A percentile compares a stretch with the other conserved stretches of the same genome.
Conservation (phyloP, 2,329 filamentous ascomycete genomes). For the Parascedosporium putredinis region DNA sequence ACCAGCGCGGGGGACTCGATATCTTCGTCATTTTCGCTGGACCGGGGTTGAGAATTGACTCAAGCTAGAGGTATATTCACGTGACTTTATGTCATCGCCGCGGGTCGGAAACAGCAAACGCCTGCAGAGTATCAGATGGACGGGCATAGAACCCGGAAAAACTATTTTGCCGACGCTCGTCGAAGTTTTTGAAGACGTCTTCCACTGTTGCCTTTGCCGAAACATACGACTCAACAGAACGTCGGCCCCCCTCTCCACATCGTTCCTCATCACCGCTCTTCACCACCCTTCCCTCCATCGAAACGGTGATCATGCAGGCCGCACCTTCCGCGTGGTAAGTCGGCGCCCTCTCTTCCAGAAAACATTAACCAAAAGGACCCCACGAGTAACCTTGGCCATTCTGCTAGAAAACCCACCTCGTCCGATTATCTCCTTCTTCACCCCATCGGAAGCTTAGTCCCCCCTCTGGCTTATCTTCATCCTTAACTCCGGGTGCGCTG, state of each 20-base stretch:
- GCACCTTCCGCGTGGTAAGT: not conserved
- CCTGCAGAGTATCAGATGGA: too few species aligned
- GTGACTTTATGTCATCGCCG: not conserved
- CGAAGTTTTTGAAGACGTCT: not conserved
- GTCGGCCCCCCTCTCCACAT: not conserved
- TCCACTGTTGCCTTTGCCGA: not conserved
- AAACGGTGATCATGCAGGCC: constrained; percentile 2
- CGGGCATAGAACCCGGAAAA: too few species aligned
- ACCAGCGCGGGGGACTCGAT: too few species aligned
- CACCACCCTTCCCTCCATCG: not conserved
- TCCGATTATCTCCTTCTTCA: not conserved
- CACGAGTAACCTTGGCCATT: constrained; percentile 2
- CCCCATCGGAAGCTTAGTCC: not conserved
- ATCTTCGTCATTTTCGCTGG: too few species aligned
- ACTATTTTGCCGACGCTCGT: not conserved
- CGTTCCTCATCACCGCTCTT: not conserved
- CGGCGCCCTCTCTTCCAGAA: too few species aligned
- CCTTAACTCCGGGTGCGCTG: not conserved
- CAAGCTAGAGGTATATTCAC: not conserved
- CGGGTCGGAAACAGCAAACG: not conserved
- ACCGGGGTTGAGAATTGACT: too few species aligned
- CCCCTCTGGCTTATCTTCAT: not conserved
- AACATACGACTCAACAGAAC: not conserved
- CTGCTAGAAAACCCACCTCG: not conserved
- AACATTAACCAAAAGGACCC: too few species aligned